Base-by-base conservation (phyloP, 495 filamentous ascomycete species). In the Mytilinidion resinicola region DNA sequence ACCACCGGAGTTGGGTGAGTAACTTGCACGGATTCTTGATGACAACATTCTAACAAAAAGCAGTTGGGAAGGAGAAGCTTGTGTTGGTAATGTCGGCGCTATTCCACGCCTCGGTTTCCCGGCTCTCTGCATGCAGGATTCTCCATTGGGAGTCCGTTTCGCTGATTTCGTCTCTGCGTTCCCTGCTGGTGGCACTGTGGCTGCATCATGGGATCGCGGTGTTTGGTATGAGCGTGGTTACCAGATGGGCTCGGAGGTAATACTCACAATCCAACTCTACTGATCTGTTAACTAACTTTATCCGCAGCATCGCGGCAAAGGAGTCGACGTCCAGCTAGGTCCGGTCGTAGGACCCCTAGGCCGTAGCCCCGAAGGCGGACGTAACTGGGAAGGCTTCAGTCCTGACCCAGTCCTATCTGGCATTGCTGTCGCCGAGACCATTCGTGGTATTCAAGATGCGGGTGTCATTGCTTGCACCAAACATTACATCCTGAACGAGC, bases 51-150 rank as follows among this genome's bases (percentile, higher is more conserved):
- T 14, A 15, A n/a, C 33, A 39, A 9, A 19, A 7, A 9, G 56
- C 58, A 89, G 87, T 11, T 96, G 90, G 90, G 67, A 63, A 53
- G 53, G 60, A 19, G 64, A 67, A 25, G 64, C 64, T n/a, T 67
- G 64, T 67, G 91, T 96, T 12, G 91, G 91, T 49, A 82, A 95
- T 58, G 77, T 73, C 39, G 88, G 88, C 3, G 67, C 82, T 5
- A 80, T 89, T 54, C 84, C 82, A 49, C 82, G 92, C 58, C 79
- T 96, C n/a, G 86, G 85, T 41, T 86, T 96, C 68, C 81, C 80
- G 54, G 80, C 83, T 37, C 70, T 96, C 52, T 98, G 93, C 72
- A 76, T 95, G 79, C 90, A 98, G 65, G 93, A 98, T 68, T 84
- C 85, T 34, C 92, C 93, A 3, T 76, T 96, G 10, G 93, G 93